Evolutionary conservation across 495 filamentous ascomycete species (phyloP).

Genomic region (Aspergillus heteromorphus): DNA sequence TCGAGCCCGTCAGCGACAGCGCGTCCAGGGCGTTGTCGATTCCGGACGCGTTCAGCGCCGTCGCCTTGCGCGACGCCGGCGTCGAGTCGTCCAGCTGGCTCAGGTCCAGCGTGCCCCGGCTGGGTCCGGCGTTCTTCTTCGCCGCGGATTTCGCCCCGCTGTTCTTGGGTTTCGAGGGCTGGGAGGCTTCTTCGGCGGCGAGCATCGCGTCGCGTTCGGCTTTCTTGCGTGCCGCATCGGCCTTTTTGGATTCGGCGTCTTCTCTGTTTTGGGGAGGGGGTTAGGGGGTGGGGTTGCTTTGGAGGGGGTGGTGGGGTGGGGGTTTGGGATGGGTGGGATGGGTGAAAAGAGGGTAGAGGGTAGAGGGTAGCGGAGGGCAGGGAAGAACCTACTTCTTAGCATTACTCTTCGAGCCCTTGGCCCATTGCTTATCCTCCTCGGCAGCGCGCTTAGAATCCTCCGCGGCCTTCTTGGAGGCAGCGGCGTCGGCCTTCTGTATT

Average conservation of each 20-base stretch:
- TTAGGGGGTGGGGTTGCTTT: constrained; percentile 23
- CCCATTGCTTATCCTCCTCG: constrained; percentile 74
- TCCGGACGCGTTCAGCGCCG: constrained; percentile 68
- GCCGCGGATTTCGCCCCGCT: constrained; percentile 48
- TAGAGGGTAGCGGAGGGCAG: neutral
- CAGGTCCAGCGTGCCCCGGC: constrained; percentile 50
- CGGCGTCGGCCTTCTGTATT: constrained; percentile 76
- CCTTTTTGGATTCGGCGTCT: constrained; percentile 77
- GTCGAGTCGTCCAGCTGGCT: constrained; percentile 61
- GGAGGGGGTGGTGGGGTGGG: neutral
- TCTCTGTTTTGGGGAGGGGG: constrained; percentile 49
- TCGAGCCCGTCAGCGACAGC: constrained; percentile 57
- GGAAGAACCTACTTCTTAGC: constrained; percentile 68
- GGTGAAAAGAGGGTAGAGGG: neutral
- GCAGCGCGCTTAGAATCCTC: constrained; percentile 62
- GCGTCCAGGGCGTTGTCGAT: constrained; percentile 91
- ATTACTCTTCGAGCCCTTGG: constrained; percentile 74
- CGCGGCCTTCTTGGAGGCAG: constrained; percentile 66
- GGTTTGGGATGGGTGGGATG: neutral
- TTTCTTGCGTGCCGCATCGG: constrained; percentile 79
- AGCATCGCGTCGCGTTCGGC: constrained; percentile 78
- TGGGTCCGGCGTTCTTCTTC: constrained; percentile 56
- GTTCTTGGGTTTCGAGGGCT: constrained; percentile 53
- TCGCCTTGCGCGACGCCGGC: constrained; percentile 31
- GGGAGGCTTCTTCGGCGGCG: constrained; percentile 72